These are phyloP conservation scores for Kalmusia sp. DNA, from an alignment of 2,329 filamentous ascomycete species.

Conservation along the genomic window DNA sequence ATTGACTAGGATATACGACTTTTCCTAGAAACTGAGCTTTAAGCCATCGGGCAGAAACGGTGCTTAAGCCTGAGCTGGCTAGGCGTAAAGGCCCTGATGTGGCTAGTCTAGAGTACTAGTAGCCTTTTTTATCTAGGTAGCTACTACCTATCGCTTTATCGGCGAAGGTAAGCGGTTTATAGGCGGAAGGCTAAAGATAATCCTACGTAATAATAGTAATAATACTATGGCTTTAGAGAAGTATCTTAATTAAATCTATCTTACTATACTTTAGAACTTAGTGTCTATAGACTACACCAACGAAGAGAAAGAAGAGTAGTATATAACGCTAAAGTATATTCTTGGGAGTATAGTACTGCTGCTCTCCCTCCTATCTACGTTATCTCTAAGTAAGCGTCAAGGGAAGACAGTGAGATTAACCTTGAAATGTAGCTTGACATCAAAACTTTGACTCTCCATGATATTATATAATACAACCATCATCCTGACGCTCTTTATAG, in stretches of 20 bases:
- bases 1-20: conserved; percentile 15
- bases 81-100: conserved; percentile 21
- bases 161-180: conserved; percentile 6
- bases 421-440: too few species aligned
- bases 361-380: too few species aligned
- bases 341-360: too few species aligned
- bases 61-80: conserved; percentile 19
- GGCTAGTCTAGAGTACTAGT: conserved; percentile 32
- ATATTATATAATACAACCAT: too few species aligned
- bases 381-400: too few species aligned
- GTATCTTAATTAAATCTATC: neutral
- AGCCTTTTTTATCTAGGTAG: too few species aligned
- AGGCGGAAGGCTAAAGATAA: conserved; percentile 2
- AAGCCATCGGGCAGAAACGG: neutral
- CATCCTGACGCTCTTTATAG: too few species aligned
- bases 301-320: too few species aligned
- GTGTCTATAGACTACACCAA: too few species aligned
- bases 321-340: too few species aligned
- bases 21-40: conserved; percentile 11
- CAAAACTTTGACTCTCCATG: too few species aligned
- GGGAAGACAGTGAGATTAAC: too few species aligned
- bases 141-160: conserved; percentile 37
- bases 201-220: conserved; percentile 1
- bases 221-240: conserved; percentile 6
- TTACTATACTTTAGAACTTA: neutral